Evolutionary conservation across 495 filamentous ascomycete genomes (phyloP).

Genomic region (Amniculicola lignicola): DNA sequence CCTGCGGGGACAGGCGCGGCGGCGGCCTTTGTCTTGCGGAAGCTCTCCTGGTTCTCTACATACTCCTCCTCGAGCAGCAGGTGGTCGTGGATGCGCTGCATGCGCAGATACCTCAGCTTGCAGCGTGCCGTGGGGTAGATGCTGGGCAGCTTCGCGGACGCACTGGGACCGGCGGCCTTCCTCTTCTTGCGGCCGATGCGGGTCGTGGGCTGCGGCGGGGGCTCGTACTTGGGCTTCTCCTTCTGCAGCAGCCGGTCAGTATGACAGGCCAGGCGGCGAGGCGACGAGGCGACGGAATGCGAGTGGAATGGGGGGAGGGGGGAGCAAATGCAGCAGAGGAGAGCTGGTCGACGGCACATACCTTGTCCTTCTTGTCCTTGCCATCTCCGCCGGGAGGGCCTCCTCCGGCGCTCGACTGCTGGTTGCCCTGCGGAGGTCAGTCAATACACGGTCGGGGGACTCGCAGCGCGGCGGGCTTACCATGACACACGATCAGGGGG

Average conservation of each 20-base stretch:
- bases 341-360: slow-evolving; percentile 44
- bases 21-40: slow-evolving; percentile 82
- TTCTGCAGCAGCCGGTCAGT: slow-evolving; percentile 58
- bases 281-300: background rate
- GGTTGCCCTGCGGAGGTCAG: slow-evolving; percentile 61
- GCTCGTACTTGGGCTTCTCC: slow-evolving; percentile 99
- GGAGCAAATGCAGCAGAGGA: background rate
- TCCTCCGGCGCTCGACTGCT: slow-evolving; percentile 81
- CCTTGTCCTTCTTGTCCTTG: slow-evolving; percentile 91
- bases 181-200: slow-evolving; percentile 98
- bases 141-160: slow-evolving; percentile 87
- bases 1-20: slow-evolving; percentile 55
- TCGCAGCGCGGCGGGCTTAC: slow-evolving; percentile 21
- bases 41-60: slow-evolving; percentile 94
- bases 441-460: slow-evolving; percentile 17
- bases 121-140: slow-evolving; percentile 94
- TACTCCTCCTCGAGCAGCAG: slow-evolving; percentile 96
- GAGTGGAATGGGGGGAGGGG: background rate
- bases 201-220: slow-evolving; percentile 92
- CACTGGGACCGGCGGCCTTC: slow-evolving; percentile 85
- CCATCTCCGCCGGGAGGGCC: slow-evolving; percentile 65
- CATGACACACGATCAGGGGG: slow-evolving; percentile 15
- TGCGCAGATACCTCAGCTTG: slow-evolving; percentile 92
- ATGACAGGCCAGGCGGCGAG: slow-evolving; percentile 9
- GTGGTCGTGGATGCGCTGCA: slow-evolving; percentile 98